Evolutionary conservation across 2,329 filamentous ascomycete species (phyloP), one percentile per base, ranked within the genome.

Genomic region (Cladosporium sphaerospermum): DNA sequence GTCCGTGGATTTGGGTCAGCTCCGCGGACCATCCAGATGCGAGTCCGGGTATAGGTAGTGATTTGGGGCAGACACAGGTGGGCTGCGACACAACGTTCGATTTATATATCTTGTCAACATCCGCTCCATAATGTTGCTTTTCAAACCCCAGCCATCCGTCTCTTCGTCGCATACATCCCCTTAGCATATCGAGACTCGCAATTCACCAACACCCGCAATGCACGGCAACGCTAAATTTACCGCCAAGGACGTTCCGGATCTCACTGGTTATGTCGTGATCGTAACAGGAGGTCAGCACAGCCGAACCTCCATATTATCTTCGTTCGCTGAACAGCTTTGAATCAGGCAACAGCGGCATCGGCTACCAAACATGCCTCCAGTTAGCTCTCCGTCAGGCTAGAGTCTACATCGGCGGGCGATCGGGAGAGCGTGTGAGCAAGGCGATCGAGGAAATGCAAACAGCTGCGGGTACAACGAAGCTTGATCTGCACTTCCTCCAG

Each of bases 401-500:
- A 9, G 48, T 51, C 2, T 51, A 51, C 33, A 31, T 51, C 39
- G 48, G 23, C 48, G 28, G 48, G 3, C 48, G 48, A n/a, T 51
- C 48, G 6, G 39, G 23, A 37, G 48, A 44, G 39, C 48, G 48
- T 14, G 40, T 51, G 34, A 42, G 36, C 39, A 33, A 43, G 19
- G 48, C 48, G 3, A 51, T 51, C 31, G 31, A 51, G 14, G 39
- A 42, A n/a, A 51, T 44, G 40, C 18, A 32, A 28, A 32, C 7
- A 18, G 18, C 28, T 31, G 31, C 48, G 7, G 41, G 45, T 3
- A 9, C 9, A n/a, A 19, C 19, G 18, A 11, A 37, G 4, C 45
- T 47, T n/a, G 45, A 47, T 33, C 40, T 51, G 41, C 48, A 43
- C 7, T 51, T 51, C 48, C 39, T 51, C 8, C 28, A 44, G 23